phyloP scores from a whole-genome alignment of 768 basidiomycete genomes.

The Multifurca ochricompacta region DNA sequence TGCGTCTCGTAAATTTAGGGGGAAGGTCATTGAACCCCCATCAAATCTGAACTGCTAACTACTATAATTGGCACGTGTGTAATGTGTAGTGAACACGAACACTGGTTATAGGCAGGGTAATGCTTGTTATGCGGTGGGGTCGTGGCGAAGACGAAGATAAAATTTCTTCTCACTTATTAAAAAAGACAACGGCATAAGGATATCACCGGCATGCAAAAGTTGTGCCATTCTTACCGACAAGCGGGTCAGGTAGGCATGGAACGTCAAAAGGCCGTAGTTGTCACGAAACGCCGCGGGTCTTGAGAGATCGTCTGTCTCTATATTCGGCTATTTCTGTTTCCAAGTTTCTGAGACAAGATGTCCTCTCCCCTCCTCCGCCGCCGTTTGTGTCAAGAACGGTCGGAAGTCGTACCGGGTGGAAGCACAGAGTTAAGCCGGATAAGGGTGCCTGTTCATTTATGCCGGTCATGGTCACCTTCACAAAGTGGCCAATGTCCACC shows the following conservation, averaged over 20 bases:
- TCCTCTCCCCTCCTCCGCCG: neutral
- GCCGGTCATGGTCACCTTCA: too few species aligned
- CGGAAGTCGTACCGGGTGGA: neutral
- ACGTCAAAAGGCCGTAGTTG: constrained; percentile 7
- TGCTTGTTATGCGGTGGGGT: neutral
- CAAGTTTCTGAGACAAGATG: too few species aligned
- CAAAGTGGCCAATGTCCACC: neutral
- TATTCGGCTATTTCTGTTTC: neutral
- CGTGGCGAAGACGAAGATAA: too few species aligned
- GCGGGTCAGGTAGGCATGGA: neutral
- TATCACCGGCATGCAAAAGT: neutral
- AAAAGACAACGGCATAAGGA: neutral
- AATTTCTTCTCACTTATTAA: too few species aligned
- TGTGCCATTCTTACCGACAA: neutral
- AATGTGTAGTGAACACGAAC: neutral
- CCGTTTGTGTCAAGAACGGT: neutral
- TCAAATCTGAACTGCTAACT: neutral
- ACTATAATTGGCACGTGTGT: neutral
- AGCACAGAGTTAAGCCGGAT: too few species aligned
- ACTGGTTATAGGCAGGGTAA: neutral
- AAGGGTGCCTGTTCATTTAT: too few species aligned
- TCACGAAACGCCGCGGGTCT: constrained; percentile 6
- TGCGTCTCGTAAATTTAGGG: neutral
- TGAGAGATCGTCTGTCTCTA: neutral
- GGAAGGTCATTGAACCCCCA: too few species aligned